phyloP scores from a whole-genome alignment of 2,329 filamentous ascomycete genomes.

The Thelonectria olida region DNA sequence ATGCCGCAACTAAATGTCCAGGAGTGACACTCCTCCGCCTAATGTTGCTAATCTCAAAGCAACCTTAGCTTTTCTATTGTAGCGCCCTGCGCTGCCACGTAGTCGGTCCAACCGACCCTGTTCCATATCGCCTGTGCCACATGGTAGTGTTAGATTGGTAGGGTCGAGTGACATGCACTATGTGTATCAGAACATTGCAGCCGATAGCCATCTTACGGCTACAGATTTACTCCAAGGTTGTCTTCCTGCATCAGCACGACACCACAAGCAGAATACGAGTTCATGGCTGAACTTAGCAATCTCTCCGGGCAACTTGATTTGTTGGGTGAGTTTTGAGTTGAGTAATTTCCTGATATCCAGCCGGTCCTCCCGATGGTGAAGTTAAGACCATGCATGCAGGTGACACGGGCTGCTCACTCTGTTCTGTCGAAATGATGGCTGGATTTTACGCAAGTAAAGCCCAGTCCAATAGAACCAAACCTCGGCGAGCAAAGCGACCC shows the following conservation, averaged over 20 bases:
- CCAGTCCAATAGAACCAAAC: background rate
- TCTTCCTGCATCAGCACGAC: background rate
- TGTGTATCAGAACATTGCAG: background rate
- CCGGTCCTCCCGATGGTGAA: background rate
- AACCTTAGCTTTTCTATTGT: background rate
- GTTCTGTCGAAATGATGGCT: background rate
- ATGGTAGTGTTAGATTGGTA: background rate
- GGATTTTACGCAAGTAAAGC: background rate
- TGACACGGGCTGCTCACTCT: background rate
- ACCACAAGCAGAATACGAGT: background rate
- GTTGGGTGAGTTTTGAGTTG: background rate
- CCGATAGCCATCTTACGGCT: background rate
- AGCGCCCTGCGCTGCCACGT: background rate
- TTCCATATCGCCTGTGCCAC: background rate
- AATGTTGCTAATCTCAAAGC: background rate
- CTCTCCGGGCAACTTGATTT: background rate
- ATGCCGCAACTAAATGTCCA: no score
- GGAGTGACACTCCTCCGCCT: background rate
- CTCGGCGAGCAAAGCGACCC: background rate
- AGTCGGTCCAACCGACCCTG: background rate
- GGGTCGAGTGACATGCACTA: background rate
- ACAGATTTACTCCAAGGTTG: background rate
- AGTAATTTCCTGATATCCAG: no score
- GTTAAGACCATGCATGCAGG: background rate
- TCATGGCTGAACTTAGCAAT: background rate